Conservation (phyloP, 176 grass and related monocot genomes). For the Oryza punctata region DNA sequence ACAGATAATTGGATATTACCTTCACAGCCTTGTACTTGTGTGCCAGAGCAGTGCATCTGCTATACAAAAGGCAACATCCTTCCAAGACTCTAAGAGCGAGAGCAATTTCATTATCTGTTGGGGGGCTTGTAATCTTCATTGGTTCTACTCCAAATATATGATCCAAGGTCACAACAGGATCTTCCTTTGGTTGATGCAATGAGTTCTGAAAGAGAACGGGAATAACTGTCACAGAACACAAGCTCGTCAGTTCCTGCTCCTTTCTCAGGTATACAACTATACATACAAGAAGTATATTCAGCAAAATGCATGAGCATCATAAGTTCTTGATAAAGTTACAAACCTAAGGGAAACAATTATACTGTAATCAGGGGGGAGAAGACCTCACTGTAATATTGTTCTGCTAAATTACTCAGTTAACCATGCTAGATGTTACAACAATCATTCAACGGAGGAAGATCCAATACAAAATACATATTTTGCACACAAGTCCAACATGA, state of each 20-base stretch:
- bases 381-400: not conserved
- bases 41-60: conserved; percentile 75
- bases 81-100: conserved; percentile 96
- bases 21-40: conserved; percentile 93
- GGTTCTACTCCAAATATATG: conserved; percentile 83
- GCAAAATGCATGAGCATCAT: not conserved
- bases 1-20: conserved; percentile 49
- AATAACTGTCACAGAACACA: conserved; percentile 86
- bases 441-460: not conserved
- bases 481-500: not conserved
- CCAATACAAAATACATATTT: not conserved
- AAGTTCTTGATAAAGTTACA: conserved; percentile 1
- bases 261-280: conserved; percentile 13
- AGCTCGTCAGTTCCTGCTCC: conserved; percentile 49
- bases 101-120: conserved; percentile 87
- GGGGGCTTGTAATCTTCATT: conserved; percentile 74
- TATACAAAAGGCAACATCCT: conserved; percentile 95
- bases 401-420: not conserved
- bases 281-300: conserved; percentile 17
- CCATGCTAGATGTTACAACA: not conserved
- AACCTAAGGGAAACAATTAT: not conserved
- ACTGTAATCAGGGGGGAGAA: not conserved
- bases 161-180: conserved; percentile 63
- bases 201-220: conserved; percentile 98
- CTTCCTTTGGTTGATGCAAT: conserved; percentile 70